Conservation (phyloP, 1,284 basidiomycete species). For the Sanghuangporus sanghuang region DNA sequence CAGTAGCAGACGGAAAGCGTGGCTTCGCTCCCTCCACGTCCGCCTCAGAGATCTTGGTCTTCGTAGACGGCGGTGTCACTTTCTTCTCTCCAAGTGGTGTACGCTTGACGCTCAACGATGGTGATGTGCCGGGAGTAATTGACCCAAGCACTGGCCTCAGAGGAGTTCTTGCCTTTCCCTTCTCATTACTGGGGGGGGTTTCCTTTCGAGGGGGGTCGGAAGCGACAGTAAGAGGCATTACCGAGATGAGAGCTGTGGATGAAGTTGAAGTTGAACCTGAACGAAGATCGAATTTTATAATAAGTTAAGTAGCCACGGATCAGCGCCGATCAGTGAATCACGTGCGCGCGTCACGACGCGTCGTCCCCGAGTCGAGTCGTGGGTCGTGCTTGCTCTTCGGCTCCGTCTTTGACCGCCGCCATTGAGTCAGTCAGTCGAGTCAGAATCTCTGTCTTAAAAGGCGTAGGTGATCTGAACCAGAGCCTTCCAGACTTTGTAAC, state of each 20-base stretch:
- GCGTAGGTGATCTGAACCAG: not conserved
- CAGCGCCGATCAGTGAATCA: not conserved
- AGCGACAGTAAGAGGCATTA: not conserved
- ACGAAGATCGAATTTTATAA: not conserved
- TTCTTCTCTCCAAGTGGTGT: not conserved
- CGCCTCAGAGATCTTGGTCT: not conserved
- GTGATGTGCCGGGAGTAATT: not conserved
- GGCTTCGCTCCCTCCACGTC: not conserved
- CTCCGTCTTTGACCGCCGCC: not conserved
- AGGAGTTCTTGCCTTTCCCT: not conserved
- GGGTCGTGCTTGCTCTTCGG: not conserved
- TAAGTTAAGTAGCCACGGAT: not conserved
- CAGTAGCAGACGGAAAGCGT: conserved; percentile 35
- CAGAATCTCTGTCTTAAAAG: not conserved
- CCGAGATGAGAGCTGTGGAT: not conserved
- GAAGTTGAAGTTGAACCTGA: not conserved
- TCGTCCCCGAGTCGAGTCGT: no score
- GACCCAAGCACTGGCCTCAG: not conserved
- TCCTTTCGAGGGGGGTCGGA: not conserved
- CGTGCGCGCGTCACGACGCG: not conserved
- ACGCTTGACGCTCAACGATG: not conserved
- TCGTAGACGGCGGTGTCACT: not conserved
- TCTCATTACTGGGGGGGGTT: not conserved
- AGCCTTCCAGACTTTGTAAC: not conserved
- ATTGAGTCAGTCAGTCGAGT: no score